Conservation (phyloP, 1,284 basidiomycete genomes). For the Microbotryum lychnidis-dioicae region DNA sequence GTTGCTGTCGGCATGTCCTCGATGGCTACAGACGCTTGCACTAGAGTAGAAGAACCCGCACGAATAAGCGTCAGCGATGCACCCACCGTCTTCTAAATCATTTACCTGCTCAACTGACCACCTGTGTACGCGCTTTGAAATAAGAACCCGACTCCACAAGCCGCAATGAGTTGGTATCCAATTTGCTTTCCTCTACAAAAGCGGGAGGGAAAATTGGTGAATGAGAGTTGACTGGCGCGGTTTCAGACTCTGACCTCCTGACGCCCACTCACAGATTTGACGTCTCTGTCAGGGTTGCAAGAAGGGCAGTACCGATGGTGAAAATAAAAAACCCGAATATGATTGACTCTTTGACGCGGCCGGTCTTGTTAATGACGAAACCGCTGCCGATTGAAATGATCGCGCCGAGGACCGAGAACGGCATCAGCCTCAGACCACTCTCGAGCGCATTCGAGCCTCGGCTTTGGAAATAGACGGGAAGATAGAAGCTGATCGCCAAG, state of each 20-base stretch:
- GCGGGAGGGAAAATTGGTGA: neutral
- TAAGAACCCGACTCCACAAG: constrained; percentile 25
- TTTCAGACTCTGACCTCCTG: too few relatives aligned
- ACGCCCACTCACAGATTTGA: constrained; percentile 14
- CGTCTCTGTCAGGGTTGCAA: constrained; percentile 34
- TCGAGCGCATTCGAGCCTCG: constrained; percentile 65
- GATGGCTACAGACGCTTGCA: constrained; percentile 72
- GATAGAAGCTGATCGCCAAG: constrained; percentile 44
- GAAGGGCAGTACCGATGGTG: constrained; percentile 35
- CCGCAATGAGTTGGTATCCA: constrained; percentile 31
- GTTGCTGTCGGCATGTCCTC: constrained; percentile 73
- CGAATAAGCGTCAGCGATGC: neutral
- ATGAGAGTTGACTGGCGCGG: neutral
- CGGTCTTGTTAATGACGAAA: constrained; percentile 52
- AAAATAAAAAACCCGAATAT: constrained; percentile 23
- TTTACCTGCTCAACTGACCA: neutral
- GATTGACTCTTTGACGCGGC: constrained; percentile 49
- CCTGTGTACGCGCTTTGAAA: constrained; percentile 31
- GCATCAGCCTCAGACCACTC: constrained; percentile 64
- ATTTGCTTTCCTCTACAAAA: constrained; percentile 27
- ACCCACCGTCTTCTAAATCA: too few relatives aligned
- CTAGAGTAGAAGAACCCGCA: constrained; percentile 44
- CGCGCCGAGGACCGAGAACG: constrained; percentile 56
- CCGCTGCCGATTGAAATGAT: constrained; percentile 55
- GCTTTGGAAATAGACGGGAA: constrained; percentile 43